Percentiles rank a stretch among this genome's conserved stretches.
Conservation (phyloP, 148 eudicot species). For the Rhododendron henanense region DNA sequence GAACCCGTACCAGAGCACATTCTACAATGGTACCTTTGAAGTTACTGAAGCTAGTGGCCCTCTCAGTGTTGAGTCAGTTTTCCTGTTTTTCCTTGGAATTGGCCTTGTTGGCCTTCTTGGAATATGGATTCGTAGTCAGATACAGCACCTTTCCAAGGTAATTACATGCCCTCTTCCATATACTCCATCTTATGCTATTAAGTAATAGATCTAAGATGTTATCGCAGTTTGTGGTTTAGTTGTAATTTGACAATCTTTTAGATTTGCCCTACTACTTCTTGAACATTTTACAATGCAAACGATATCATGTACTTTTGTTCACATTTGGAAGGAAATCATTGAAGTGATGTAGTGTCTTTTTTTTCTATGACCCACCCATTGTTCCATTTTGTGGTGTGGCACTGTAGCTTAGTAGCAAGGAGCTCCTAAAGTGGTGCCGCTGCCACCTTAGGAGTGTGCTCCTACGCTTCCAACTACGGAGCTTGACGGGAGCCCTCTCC, state of each 20-base stretch:
- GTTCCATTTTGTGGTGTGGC: not conserved
- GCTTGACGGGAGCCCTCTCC: not conserved
- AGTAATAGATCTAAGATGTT: not conserved
- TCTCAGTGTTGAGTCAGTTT: constrained; percentile 78
- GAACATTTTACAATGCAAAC: not conserved
- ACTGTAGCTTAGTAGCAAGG: not conserved
- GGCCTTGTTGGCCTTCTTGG: constrained; percentile 66
- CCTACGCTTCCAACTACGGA: not conserved
- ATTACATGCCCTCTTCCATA: not conserved
- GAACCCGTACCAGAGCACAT: constrained; percentile 69
- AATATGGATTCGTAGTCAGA: constrained; percentile 66
- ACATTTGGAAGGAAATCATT: not conserved
- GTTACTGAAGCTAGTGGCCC: constrained; percentile 75
- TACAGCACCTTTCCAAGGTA: constrained; percentile 75
- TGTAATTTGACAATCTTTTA: not conserved
- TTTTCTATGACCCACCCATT: not conserved
- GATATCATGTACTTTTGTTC: not conserved
- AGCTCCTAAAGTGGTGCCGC: not conserved
- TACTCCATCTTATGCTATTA: not conserved
- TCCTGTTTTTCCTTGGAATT: constrained; percentile 67
- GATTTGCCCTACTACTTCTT: not conserved
- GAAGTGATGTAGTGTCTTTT: not conserved
- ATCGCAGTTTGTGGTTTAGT: not conserved
- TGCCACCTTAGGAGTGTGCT: not conserved
- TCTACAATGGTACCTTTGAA: constrained; percentile 90